These are phyloP conservation scores for Aspergillus bridgeri DNA, from an alignment of 495 filamentous ascomycete species.

Conservation along the genomic window DNA sequence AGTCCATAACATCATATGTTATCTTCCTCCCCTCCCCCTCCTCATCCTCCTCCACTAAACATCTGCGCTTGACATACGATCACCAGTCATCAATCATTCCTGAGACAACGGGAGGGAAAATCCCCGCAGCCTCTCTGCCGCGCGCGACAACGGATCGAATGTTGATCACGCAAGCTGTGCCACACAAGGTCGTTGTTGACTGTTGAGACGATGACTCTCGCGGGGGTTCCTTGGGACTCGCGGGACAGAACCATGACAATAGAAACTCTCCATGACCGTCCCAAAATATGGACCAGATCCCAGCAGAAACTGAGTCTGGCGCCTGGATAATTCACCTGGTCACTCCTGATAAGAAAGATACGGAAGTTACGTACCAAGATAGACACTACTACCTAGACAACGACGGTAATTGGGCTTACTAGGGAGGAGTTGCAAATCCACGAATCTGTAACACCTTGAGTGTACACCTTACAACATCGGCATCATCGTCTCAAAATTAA, in stretches of 20 bases:
- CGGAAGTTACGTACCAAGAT: too few relatives aligned
- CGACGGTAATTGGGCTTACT: background rate
- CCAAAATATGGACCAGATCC: background rate
- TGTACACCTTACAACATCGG: background rate
- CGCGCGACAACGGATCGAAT: background rate
- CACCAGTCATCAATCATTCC: background rate
- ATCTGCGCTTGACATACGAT: background rate
- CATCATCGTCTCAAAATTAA: slow-evolving; percentile 6
- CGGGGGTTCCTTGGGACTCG: background rate
- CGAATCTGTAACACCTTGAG: background rate
- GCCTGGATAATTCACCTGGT: background rate
- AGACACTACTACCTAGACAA: background rate
- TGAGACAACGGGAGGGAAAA: background rate
- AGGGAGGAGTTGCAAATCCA: background rate
- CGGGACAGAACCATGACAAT: background rate
- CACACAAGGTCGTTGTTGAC: slow-evolving; percentile 2
- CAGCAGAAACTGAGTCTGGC: background rate
- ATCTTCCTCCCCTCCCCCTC: background rate
- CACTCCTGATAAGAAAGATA: background rate
- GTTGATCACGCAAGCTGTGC: background rate
- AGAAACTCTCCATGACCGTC: background rate
- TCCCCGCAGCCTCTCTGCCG: background rate
- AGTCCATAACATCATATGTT: slow-evolving; percentile 7
- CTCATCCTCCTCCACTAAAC: background rate
- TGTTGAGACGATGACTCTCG: background rate